Conservation (phyloP, 306 rosid genomes). For the Quercus suber region DNA sequence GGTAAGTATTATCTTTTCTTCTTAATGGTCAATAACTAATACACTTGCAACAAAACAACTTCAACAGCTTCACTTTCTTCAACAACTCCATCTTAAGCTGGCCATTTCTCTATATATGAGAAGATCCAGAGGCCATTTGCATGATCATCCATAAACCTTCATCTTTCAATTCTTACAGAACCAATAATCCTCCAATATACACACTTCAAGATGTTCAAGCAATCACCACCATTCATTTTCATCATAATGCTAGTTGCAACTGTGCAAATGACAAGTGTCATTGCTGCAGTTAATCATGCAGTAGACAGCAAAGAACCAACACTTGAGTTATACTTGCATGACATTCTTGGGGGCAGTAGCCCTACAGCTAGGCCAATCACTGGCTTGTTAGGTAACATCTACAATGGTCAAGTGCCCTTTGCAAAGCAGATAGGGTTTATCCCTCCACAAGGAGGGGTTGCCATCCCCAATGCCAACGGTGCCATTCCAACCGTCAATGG, state of each 20-base stretch:
- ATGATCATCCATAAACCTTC: neutral
- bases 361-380: constrained; percentile 56
- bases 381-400: constrained; percentile 49
- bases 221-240: constrained; percentile 6
- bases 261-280: constrained; percentile 4
- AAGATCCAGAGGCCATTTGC: neutral
- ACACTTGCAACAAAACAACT: constrained; percentile 3
- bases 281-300: constrained; percentile 29
- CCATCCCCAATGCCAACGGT: constrained; percentile 54
- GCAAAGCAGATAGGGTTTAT: constrained; percentile 41
- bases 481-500: constrained; percentile 52
- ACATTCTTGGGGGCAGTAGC: constrained; percentile 48
- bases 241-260: constrained; percentile 8
- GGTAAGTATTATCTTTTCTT: neutral
- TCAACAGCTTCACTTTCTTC: constrained; percentile 32
- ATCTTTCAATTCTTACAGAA: neutral
- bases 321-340: constrained; percentile 51
- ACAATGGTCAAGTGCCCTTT: constrained; percentile 51
- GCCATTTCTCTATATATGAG: constrained; percentile 4
- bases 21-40: neutral
- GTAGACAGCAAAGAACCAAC: constrained; percentile 22
- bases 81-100: constrained; percentile 30
- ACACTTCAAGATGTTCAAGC: constrained; percentile 22
- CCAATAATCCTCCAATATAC: neutral
- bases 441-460: constrained; percentile 38